These are phyloP conservation scores for Dictyostelium purpureum DNA, from an alignment of 78 protist genomes.

Conservation along the genomic window DNA sequence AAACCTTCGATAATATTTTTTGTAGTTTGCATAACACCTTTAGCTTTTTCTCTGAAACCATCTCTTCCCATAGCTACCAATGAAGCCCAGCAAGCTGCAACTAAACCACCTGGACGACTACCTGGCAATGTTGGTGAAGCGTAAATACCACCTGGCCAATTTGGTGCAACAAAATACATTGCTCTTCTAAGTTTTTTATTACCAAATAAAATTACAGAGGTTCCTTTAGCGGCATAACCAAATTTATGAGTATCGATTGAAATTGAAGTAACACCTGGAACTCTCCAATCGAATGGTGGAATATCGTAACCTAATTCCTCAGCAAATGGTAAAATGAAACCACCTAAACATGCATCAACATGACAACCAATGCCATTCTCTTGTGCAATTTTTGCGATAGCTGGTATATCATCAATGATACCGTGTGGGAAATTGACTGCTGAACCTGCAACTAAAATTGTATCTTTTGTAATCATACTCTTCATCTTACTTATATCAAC, in stretches of 20 bases:
- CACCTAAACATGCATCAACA: constrained; percentile 93
- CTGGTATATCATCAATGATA: constrained; percentile 85
- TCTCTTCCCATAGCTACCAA: constrained; percentile 82
- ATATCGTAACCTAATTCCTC: constrained; percentile 80
- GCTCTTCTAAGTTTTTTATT: constrained; percentile 50
- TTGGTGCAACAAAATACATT: constrained; percentile 57
- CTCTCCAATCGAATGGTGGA: constrained; percentile 85
- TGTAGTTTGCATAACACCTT: constrained; percentile 58
- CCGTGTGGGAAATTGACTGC: constrained; percentile 92
- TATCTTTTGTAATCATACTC: constrained; percentile 48
- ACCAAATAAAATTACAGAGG: constrained; percentile 81
- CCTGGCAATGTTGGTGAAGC: constrained; percentile 94
- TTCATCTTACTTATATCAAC: constrained; percentile 39
- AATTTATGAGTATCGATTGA: constrained; percentile 95
- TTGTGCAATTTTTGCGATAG: constrained; percentile 76
- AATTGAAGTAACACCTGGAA: constrained; percentile 90
- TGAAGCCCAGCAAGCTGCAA: constrained; percentile 95
- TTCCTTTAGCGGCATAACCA: constrained; percentile 95
- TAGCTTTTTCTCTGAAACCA: constrained; percentile 78
- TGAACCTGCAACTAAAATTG: constrained; percentile 87
- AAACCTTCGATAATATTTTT: constrained; percentile 31
- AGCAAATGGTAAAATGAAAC: constrained; percentile 88
- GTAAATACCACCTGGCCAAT: constrained; percentile 89
- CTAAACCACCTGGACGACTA: constrained; percentile 88
- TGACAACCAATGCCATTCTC: constrained; percentile 85